phyloP scores from a whole-genome alignment of 345 rosid species.

The Excoecaria agallocha region DNA sequence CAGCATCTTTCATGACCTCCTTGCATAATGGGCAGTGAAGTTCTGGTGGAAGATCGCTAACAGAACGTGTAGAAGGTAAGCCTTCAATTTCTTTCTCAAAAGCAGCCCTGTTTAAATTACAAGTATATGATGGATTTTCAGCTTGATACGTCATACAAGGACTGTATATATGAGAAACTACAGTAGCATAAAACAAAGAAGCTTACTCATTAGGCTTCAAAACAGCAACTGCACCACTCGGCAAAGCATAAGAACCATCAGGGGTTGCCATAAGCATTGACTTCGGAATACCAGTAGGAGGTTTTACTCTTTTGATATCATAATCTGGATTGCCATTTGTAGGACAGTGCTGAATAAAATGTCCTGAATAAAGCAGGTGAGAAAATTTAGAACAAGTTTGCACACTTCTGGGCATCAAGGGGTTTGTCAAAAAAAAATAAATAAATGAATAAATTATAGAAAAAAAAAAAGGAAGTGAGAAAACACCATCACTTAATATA shows the following conservation, averaged over 20 bases:
- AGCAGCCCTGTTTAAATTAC: conserved; percentile 63
- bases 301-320: conserved; percentile 87
- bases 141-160: neutral
- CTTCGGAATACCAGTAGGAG: conserved; percentile 96
- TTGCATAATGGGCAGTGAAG: conserved; percentile 93
- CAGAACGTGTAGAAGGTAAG: conserved; percentile 79
- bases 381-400: conserved; percentile 2
- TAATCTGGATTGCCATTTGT: conserved; percentile 95
- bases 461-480: neutral
- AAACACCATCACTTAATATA: neutral
- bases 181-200: neutral
- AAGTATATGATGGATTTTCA: conserved; percentile 4
- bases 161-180: conserved; percentile 7
- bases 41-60: conserved; percentile 97
- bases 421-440: neutral
- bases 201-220: conserved; percentile 94
- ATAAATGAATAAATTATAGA: neutral
- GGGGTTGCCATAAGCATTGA: conserved; percentile 94
- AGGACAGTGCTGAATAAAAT: conserved; percentile 98
- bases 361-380: conserved; percentile 49
- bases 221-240: conserved; percentile 95
- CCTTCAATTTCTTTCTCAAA: conserved; percentile 97
- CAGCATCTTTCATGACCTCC: conserved; percentile 87
- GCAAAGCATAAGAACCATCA: conserved; percentile 96
- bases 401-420: neutral